Percentiles rank a stretch among this genome's conserved stretches.
Conservation (phyloP, 768 basidiomycete species). For the Gloeopeniophorella convolvens region DNA sequence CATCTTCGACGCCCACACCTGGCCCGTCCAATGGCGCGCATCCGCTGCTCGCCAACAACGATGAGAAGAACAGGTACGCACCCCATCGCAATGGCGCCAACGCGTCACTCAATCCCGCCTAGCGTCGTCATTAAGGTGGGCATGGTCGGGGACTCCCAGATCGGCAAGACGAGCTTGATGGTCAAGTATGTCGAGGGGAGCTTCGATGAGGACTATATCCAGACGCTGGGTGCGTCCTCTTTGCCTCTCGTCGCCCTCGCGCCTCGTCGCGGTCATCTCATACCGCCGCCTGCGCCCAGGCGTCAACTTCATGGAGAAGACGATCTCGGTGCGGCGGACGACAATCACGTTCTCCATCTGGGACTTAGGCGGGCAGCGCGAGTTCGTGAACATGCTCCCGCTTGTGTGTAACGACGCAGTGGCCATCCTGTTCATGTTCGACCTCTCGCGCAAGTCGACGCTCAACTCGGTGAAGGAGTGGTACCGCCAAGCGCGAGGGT, state of each 20-base stretch:
- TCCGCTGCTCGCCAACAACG: constrained; percentile 50
- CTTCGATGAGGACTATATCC: constrained; percentile 99
- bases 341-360: constrained; percentile 99
- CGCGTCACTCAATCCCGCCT: constrained; percentile 8
- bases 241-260: constrained; percentile 19
- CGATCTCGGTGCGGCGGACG: constrained; percentile 94
- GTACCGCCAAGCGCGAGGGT: constrained; percentile 98
- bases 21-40: constrained; percentile 50
- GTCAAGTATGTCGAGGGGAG: constrained; percentile 99
- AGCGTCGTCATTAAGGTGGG: constrained; percentile 98
- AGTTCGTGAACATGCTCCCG: constrained; percentile 99
- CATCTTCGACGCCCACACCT: constrained; percentile 42
- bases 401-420: constrained; percentile 99
- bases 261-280: constrained; percentile 2
- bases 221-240: constrained; percentile 77
- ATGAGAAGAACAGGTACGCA: constrained; percentile 66
- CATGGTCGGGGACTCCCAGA: constrained; percentile 99
- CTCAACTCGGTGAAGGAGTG: constrained; percentile 99
- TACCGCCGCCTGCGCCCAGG: constrained; percentile 35
- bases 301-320: constrained; percentile 99
- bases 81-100: not conserved
- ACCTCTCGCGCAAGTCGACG: constrained; percentile 94
- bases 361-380: constrained; percentile 95
- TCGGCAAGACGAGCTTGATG: constrained; percentile 99
- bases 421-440: constrained; percentile 99